Conservation (phyloP, 352 stramenopile species). For the Achlya hypogyna region DNA sequence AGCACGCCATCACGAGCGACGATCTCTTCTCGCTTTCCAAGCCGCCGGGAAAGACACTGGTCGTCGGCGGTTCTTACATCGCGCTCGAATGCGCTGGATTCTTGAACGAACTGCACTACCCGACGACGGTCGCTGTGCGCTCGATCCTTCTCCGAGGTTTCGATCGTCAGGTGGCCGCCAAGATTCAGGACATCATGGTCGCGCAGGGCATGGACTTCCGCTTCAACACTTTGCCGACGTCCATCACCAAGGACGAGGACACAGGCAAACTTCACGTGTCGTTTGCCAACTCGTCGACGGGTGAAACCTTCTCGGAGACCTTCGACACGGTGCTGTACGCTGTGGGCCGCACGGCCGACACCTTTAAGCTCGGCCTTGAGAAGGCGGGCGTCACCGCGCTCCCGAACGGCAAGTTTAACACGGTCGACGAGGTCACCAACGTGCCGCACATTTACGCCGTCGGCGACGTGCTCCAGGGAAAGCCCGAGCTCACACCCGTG, state of each 20-base stretch:
- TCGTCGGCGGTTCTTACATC: constrained; percentile 24
- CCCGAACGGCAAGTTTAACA: constrained; percentile 24
- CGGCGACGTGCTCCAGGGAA: constrained; percentile 70
- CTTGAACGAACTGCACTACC: constrained; percentile 21
- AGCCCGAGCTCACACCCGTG: constrained; percentile 87
- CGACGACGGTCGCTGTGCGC: constrained; percentile 21
- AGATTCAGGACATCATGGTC: constrained; percentile 22
- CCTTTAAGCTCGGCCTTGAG: constrained; percentile 18
- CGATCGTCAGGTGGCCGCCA: constrained; percentile 21
- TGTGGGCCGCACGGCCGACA: constrained; percentile 22
- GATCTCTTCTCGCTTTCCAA: constrained; percentile 77
- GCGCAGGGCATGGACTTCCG: constrained; percentile 5
- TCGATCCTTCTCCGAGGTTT: constrained; percentile 23
- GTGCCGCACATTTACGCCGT: constrained; percentile 41
- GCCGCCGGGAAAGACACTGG: constrained; percentile 25
- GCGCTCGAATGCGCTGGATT: constrained; percentile 24
- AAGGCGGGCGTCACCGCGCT: constrained; percentile 15
- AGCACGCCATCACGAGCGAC: constrained; percentile 36
- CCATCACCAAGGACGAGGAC: constrained; percentile 1
- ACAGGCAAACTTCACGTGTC: not conserved
- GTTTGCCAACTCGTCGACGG: not conserved
- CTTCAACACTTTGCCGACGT: not conserved
- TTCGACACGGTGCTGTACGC: constrained; percentile 22
- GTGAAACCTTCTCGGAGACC: not conserved
- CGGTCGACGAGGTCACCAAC: constrained; percentile 19